A percentile compares a stretch with the other conserved stretches of the same genome.
phyloP scores from a whole-genome alignment of 2,329 filamentous ascomycete species.

The Erysiphe neolycopersici region DNA sequence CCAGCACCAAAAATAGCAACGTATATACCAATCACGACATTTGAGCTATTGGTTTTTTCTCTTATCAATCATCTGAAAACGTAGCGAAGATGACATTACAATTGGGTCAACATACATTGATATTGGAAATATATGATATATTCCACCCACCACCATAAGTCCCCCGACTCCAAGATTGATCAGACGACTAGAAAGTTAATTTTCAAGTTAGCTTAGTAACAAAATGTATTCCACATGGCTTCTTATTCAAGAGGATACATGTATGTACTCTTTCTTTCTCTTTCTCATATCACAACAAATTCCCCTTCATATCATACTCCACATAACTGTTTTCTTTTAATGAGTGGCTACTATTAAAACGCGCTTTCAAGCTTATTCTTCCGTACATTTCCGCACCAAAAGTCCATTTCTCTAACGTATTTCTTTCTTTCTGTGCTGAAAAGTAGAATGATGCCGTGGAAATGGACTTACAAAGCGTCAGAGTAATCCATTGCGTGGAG shows the following conservation, averaged over 20 bases:
- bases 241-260: too few species aligned
- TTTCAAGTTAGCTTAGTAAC: not conserved
- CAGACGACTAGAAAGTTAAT: conserved; percentile 39
- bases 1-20: conserved; percentile 74
- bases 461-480: conserved; percentile 52
- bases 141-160: conserved; percentile 67
- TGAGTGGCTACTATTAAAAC: too few species aligned
- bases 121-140: conserved; percentile 39
- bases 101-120: conserved; percentile 24
- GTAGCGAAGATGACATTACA: too few species aligned
- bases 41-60: conserved; percentile 22
- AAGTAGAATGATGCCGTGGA: not conserved
- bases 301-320: too few species aligned
- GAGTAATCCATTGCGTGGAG: conserved; percentile 51
- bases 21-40: conserved; percentile 60
- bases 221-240: not conserved
- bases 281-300: conserved; percentile 3
- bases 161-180: conserved; percentile 76
- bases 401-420: too few species aligned
- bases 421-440: too few species aligned
- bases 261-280: too few species aligned
- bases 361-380: too few species aligned
- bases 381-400: too few species aligned
- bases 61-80: too few species aligned
- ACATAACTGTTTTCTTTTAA: too few species aligned